Evolutionary conservation across 257 asterid species (phyloP), one percentile per base, ranked within the genome.

Genomic region (Primulina huaijiensis): DNA sequence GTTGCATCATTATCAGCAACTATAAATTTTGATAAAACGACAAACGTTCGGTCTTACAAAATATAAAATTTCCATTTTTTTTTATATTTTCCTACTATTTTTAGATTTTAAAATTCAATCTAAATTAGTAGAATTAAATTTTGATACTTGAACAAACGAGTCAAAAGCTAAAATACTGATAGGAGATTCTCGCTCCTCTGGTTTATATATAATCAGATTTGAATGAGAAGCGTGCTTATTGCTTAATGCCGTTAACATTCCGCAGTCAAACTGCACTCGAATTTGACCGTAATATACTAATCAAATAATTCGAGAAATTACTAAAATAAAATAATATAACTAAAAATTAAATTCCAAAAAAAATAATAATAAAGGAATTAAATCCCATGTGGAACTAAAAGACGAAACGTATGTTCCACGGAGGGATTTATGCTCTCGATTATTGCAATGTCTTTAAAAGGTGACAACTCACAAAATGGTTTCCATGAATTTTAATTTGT

Each of bases 391-490:
- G 17, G 56, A 50, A 50, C 56, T 50, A 50, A 50, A 50, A 14
- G 56, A 50, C 56, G 56, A 16, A 50, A 50, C 56, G 56, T 50
- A 50, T 50, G 56, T 50, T 50, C 56, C 56, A 50, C 56, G 56
- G 20, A 7, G 53, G 56, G 56, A 16, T 50, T 14, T 16, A 50
- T 50, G 19, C 8, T 50, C 56, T 50, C 56, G 56, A 50, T 50
- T 50, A 50, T 50, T 14, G 56, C 56, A 50, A 14, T 50, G 21
- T 50, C 56, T 50, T 50, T 50, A 50, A 16, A 14, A 5, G 56
- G 19, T 16, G 20, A 14, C 19, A 50, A 50, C 56, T 50, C 56
- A 50, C 56, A 16, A 50, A 14, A 14, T 14, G 2, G 56, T 5
- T 50, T 50, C 56, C 56, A 16, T 16, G 56, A 50, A 46, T 46